Percentiles rank a stretch among this genome's conserved stretches.
Evolutionary conservation across 306 rosid species (phyloP).

Genomic region (Quercus glauca): DNA sequence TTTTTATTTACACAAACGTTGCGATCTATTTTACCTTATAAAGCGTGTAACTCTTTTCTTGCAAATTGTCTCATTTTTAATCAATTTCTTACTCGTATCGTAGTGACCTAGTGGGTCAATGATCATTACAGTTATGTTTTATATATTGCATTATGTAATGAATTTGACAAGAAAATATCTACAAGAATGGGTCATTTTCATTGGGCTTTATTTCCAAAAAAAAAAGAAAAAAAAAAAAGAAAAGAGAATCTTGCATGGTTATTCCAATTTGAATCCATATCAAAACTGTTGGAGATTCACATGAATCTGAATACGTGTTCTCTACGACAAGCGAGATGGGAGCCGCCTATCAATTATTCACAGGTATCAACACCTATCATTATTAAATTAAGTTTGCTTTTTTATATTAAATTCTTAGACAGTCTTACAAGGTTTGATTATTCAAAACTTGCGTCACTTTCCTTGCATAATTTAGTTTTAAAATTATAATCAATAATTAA

Average conservation of each 20-base stretch:
- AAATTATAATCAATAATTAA: too few relatives aligned
- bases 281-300: slow-evolving; percentile 29
- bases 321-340: slow-evolving; percentile 15
- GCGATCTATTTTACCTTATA: not conserved
- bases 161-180: slow-evolving; percentile 9
- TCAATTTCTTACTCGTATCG: not conserved
- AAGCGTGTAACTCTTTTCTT: not conserved
- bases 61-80: not conserved
- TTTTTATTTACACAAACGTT: too few relatives aligned
- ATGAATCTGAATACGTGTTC: slow-evolving; percentile 34
- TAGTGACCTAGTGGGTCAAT: not conserved
- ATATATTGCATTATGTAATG: not conserved
- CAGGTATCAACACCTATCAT: not conserved
- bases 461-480: too few relatives aligned
- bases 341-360: not conserved
- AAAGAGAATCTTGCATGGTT: not conserved
- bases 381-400: too few relatives aligned
- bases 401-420: too few relatives aligned
- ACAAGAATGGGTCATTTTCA: slow-evolving; percentile 6
- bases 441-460: too few relatives aligned
- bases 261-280: slow-evolving; percentile 14
- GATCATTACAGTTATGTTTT: not conserved
- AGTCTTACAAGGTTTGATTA: too few relatives aligned
- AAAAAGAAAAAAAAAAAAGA: too few relatives aligned
- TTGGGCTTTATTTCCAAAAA: not conserved